Conservation (phyloP, 2,329 filamentous ascomycete genomes). For the Nemania bipapillata region DNA sequence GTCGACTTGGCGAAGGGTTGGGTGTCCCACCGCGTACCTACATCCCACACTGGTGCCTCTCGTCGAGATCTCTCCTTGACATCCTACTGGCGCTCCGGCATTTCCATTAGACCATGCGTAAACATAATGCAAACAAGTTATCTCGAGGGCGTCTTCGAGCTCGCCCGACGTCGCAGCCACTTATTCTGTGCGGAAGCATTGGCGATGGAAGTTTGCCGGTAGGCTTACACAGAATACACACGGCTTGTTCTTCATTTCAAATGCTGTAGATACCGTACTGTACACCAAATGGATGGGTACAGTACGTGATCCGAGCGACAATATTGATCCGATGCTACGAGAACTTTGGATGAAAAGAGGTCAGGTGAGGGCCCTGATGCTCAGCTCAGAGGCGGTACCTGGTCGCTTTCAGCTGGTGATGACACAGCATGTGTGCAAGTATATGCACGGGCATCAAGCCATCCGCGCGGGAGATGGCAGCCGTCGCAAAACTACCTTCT, state of each 20-base stretch:
- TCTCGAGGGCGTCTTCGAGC: constrained; percentile 12
- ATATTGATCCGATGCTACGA: not conserved
- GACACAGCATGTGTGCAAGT: not conserved
- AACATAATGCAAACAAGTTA: constrained; percentile 37
- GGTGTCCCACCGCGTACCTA: constrained; percentile 20
- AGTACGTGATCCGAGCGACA: not conserved
- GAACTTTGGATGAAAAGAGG: not conserved
- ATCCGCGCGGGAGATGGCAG: not conserved
- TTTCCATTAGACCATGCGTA: constrained; percentile 39
- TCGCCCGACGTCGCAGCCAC: constrained; percentile 32
- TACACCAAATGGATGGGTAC: not conserved
- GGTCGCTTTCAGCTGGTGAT: not conserved
- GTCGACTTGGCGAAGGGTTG: constrained; percentile 35
- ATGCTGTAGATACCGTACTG: no score
- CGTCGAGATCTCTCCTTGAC: constrained; percentile 32
- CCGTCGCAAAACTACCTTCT: not conserved
- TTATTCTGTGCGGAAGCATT: not conserved
- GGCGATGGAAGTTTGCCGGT: not conserved
- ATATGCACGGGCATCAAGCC: not conserved
- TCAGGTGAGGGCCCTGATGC: not conserved
- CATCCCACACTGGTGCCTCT: constrained; percentile 30
- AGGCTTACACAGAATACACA: not conserved
- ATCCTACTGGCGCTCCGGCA: constrained; percentile 36
- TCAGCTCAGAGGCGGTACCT: not conserved
- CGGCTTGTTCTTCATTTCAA: not conserved